These are phyloP conservation scores for Fistulina hepatica DNA, from an alignment of 1,284 basidiomycete species.

Conservation along the genomic window DNA sequence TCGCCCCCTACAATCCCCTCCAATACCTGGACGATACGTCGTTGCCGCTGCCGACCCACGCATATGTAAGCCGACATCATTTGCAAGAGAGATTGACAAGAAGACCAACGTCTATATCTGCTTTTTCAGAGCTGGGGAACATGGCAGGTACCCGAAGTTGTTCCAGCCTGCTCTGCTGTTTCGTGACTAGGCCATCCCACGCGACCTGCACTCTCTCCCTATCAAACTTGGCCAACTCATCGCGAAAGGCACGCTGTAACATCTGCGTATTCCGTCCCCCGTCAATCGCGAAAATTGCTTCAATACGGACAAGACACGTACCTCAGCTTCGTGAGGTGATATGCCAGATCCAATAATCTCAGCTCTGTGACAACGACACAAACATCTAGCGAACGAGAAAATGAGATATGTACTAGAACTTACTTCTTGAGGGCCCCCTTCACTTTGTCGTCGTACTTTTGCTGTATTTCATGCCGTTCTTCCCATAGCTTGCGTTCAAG, in stretches of 20 bases:
- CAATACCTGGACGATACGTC: slow-evolving; percentile 40
- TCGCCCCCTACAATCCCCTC: slow-evolving; percentile 27
- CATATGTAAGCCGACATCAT: slow-evolving; percentile 2
- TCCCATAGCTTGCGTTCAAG: slow-evolving; percentile 56
- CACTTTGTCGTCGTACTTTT: slow-evolving; percentile 58
- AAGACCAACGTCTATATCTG: slow-evolving; percentile 43
- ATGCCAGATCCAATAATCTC: slow-evolving; percentile 49
- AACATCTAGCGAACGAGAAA: slow-evolving; percentile 3
- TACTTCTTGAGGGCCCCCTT: slow-evolving; percentile 56
- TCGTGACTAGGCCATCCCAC: slow-evolving; percentile 61
- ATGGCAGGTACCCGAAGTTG: slow-evolving; percentile 56
- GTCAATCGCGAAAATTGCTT: slow-evolving; percentile 2
- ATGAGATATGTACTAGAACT: slow-evolving; percentile 15
- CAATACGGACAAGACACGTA: slow-evolving; percentile 24
- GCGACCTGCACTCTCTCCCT: slow-evolving; percentile 49
- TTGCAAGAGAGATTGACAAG: background rate
- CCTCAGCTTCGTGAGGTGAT: slow-evolving; percentile 60
- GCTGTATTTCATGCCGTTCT: slow-evolving; percentile 47
- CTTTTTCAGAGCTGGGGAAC: slow-evolving; percentile 39
- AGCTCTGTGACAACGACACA: slow-evolving; percentile 31
- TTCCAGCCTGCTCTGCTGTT: slow-evolving; percentile 56
- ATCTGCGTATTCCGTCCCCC: slow-evolving; percentile 33
- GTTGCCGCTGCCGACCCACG: slow-evolving; percentile 32
- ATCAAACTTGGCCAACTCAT: slow-evolving; percentile 57
- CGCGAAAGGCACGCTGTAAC: slow-evolving; percentile 48